Evolutionary conservation across 805 yeast species (phyloP), one percentile per base, ranked within the genome.

Genomic region (Candida patagonica): DNA sequence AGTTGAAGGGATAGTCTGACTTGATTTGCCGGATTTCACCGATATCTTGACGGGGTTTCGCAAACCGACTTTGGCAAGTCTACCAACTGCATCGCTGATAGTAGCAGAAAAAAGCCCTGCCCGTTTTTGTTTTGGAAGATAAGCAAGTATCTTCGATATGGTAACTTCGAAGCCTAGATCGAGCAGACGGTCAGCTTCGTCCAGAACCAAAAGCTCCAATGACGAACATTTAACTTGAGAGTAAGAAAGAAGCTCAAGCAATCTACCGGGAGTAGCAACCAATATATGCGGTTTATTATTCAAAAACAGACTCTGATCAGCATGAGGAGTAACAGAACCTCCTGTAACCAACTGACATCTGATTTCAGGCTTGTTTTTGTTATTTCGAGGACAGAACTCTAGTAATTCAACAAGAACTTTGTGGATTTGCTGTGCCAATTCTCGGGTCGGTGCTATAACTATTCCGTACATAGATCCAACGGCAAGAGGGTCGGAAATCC

Each of bases 91-190:
- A 41, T 83, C 78, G 5, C 83, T 74, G 37, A 92, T 76, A 0
- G 98, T 92, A 1, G 98, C 98, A 1, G 96, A 86, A 55, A 89
- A 89, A 15, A 89, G 65, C 1, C 97, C 98, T 0, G 94, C 86
- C 53, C 98, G 71, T 53, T 95, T 76, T 62, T 89, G 98, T 49
- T 84, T 80, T 0, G 98, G 98, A 22, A 92, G 63, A 33, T 70
- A 57, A 25, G 73, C 67, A 29, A 89, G 64, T 22, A 89, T 84
- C 23, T 70, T 65, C 31, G 78, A 74, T 31, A 84, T 75, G 32
- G 86, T 87, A 30, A 65, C 67, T 21, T 73, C 74, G 55, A 87
- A 86, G 29, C 87, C 81, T 21, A 77, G 58, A 55, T 88, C 97
- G 54, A 86, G 85, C 10, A 37, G 40, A 10, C 40, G 25, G 13